These are phyloP conservation scores for Vanderwaltozyma yarrowii DNA, from an alignment of 805 yeast species.

Conservation along the genomic window DNA sequence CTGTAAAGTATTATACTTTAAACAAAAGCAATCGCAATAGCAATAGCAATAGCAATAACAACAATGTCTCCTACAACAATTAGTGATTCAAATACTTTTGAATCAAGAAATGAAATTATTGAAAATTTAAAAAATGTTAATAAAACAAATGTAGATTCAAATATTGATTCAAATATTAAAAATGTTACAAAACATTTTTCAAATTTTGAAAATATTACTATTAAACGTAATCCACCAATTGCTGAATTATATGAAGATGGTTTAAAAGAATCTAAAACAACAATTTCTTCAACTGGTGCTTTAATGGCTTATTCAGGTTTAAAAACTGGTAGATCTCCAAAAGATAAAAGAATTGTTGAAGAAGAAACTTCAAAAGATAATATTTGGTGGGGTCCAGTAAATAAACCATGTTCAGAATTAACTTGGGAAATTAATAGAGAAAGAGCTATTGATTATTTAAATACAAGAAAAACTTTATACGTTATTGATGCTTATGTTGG, in stretches of 20 bases:
- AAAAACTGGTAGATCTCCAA: conserved; percentile 97
- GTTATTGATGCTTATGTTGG: conserved; percentile 97
- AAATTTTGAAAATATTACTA: conserved; percentile 41
- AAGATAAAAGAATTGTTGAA: conserved; percentile 95
- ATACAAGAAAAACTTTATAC: conserved; percentile 89
- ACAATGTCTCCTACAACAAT: background rate
- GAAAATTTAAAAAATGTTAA: conserved; percentile 1
- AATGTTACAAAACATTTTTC: background rate
- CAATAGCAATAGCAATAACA: too few species aligned
- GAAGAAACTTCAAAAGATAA: conserved; percentile 75
- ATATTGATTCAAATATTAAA: background rate
- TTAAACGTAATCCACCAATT: conserved; percentile 87
- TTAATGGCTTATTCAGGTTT: conserved; percentile 90
- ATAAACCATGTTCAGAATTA: conserved; percentile 84
- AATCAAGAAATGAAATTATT: conserved; percentile 2
- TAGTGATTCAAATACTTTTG: background rate
- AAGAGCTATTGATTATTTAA: conserved; percentile 92
- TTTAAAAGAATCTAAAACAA: conserved; percentile 78
- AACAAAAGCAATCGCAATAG: too few species aligned
- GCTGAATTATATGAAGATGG: conserved; percentile 95
- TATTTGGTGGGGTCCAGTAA: conserved; percentile 99
- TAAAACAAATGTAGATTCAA: background rate
- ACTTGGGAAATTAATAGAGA: conserved; percentile 94
- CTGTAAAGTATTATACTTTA: too few species aligned
- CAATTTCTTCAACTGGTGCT: conserved; percentile 88